Base-by-base conservation (phyloP, 2,329 filamentous ascomycete species). In the Colletotrichum acutatum region DNA sequence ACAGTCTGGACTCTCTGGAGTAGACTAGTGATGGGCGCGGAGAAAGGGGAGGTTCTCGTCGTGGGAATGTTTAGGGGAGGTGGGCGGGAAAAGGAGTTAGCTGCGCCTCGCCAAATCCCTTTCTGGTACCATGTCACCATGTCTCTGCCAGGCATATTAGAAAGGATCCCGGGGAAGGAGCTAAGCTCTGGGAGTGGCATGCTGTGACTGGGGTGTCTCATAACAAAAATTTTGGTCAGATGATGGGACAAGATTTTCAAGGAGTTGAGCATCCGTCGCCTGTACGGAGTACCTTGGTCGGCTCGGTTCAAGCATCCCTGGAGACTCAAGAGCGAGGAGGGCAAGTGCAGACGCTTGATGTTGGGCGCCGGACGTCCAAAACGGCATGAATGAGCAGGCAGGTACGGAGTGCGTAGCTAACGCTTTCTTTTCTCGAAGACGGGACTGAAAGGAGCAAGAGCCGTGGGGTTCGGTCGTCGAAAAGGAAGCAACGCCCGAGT, bases 251-350 rank as follows among this genome's bases (percentile, higher is more conserved):
- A 37, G 8, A 46, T 60, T 70, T 60, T 49, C 53, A 16, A 26
- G 56, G 30, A 66, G 24, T 34, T 60, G 42, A 8, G 46, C 19
- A 49, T 22, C 19, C 16, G 19, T 34, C 30, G 22, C 19, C 19
- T 2, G 19, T 34, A 37, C n/a, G n/a, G n/a, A n/a, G n/a, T n/a
- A n/a, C n/a, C n/a, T n/a, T n/a, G 66, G 26, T 32, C 46, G 60
- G n/a, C 53, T 60, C 60, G 66, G 66, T 60, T 52, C 24, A 72
- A 66, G 59, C 54, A 72, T 54, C 53, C 66, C 37, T 69, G 70
- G 26, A 16, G 26, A 72, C 37, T 63, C 30, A 19, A 42, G 37
- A 19, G 37, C 12, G 34, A 59, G 53, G 14, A 54, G n/a, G 8
- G n/a, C 16, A 32, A 11, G 54, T 19, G 30, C n/a, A 16, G 52